Base-by-base conservation (phyloP, 768 basidiomycete genomes). In the Amanita fuliginea region DNA sequence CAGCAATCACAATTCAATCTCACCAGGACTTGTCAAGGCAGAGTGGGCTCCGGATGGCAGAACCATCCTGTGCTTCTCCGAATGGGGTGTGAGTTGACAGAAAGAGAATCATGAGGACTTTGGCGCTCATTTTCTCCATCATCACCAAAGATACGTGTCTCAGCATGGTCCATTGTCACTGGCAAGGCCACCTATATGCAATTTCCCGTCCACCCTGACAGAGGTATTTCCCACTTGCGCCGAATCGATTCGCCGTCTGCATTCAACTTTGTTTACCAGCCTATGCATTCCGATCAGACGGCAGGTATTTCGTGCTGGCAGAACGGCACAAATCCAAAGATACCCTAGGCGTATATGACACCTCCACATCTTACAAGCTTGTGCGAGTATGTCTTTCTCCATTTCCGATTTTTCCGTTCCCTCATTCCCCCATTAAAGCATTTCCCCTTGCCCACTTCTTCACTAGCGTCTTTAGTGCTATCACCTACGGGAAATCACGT, bases 321-420 rank as follows among this genome's bases (percentile, higher is more conserved):
- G 93, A 96, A 61, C 75, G 89, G 18, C 92, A 95, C 61, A 85
- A 85, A 56, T 93, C 89, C 1, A 92, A 85, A 63, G 92, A 95
- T 58, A 85, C 83, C 0, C 61, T 92, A 0, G 89, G 90, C 19
- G 68, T 96, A 3, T 96, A 97, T 60, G 91, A 95, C 58, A 70
- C 77, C 3, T 57, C 71, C 2, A 76, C 85, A 48, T 69, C 74
- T 1, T 93, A 82, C 65, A 83, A 79, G 56, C 70, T 90, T 18
- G 76, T 83, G 46, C 74, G 86, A 56, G 89, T 90, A 64, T 49
- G 76, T 65, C 4, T 43, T 47, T 26, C 19, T 16, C 26, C 24
- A 52, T 51, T 5, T 40, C 28, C 46, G 39, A 13, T 37, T 40
- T 37, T 40, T 11, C 22, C 43, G 49, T 8, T 6, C 22, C 26